Base-by-base conservation (phyloP, 331 rosid species). In the Quercus phellos region DNA sequence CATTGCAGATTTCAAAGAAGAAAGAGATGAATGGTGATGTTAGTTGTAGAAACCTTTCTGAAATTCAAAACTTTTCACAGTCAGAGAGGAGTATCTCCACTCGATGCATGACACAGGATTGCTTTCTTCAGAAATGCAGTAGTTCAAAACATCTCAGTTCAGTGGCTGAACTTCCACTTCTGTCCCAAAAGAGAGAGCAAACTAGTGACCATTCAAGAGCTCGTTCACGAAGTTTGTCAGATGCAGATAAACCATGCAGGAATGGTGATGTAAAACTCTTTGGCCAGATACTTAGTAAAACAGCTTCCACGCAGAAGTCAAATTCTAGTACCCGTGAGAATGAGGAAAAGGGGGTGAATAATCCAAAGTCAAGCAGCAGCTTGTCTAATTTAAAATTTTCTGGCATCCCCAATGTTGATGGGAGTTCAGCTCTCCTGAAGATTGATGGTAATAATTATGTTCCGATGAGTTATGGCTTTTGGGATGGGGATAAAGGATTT, bases 191-290 rank as follows among this genome's bases (percentile, higher is more conserved):
- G 80, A 61, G 55, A 30, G 90, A 84, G n/a, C 82, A 60, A 24
- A 34, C 66, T 6, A 76, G 68, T 79, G 90, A 82, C 75, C 79
- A 78, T 76, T 32, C 26, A 68, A 86, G 76, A 66, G 43, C 84
- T 22, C 75, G 21, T 46, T 68, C 79, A 59, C 68, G 46, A 54
- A 82, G 82, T 72, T 86, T 80, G 3, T 75, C 87, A 11, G 97
- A 91, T 84, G 83, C 97, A 0, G 98, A 90, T 38, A 87, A 87
- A 71, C 80, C 90, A 24, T 77, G 88, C 81, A 83, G 91, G 86
- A 91, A 90, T 80, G 97, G 99, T 84, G 92, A 91, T 81, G 96
- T 96, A 85, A 96, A 96, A 75, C 88, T 96, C 79, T 93, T 93
- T 51, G 99, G 99, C 26, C 87, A 91, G 87, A 93, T 96, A 84